Percentiles rank a stretch among this genome's conserved stretches.
Conservation (phyloP, 2,329 filamentous ascomycete species). For the Fusarium longipes region DNA sequence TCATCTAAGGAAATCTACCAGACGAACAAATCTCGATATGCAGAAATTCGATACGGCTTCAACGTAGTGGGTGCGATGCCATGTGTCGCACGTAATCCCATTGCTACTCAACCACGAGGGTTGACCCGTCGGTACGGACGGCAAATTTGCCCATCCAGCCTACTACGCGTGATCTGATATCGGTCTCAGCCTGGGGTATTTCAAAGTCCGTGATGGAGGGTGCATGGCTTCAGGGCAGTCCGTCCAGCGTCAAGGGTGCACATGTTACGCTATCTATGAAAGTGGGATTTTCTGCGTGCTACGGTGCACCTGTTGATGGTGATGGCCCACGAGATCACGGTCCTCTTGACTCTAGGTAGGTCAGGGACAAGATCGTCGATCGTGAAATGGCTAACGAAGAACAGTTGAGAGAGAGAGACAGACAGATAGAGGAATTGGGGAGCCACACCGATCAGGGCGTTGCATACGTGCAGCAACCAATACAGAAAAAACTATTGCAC, state of each 20-base stretch:
- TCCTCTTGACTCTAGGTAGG: not conserved
- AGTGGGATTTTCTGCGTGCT: conserved; percentile 11
- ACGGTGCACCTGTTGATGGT: conserved; percentile 21
- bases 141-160: conserved; percentile 11
- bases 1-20: not conserved
- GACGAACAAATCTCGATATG: conserved; percentile 14
- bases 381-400: conserved; percentile 8
- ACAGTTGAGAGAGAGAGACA: not conserved
- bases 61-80: conserved; percentile 23
- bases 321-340: conserved; percentile 24
- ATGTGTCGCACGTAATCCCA: conserved; percentile 20
- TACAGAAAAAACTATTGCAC: conserved; percentile 5
- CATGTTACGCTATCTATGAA: not conserved
- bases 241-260: no score
- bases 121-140: conserved; percentile 19
- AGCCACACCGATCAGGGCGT: conserved; percentile 12
- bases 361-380: not conserved
- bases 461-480: conserved; percentile 1
- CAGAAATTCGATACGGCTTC: conserved; percentile 2
- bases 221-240: conserved; percentile 16
- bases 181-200: conserved; percentile 6
- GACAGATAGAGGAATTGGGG: not conserved
- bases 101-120: conserved; percentile 11
- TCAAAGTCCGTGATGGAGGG: not conserved
- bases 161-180: not conserved